Conservation (phyloP, 805 yeast species). For the Kodamaea kaohsiungensis region DNA sequence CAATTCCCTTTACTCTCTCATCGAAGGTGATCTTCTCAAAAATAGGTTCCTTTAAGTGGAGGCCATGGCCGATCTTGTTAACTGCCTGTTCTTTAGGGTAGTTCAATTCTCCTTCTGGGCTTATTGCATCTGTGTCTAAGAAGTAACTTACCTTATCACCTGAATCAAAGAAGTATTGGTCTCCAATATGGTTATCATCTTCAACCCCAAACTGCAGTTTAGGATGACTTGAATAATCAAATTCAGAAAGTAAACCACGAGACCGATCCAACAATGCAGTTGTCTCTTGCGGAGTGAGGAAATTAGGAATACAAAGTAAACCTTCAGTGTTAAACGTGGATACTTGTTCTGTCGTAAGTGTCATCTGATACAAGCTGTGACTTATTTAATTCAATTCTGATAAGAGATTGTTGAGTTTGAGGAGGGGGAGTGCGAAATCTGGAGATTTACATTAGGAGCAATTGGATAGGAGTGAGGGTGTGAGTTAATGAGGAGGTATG, state of each 20-base stretch:
- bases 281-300: conserved; percentile 47
- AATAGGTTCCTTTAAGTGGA: conserved; percentile 57
- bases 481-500: too few relatives aligned
- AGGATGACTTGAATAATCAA: conserved; percentile 63
- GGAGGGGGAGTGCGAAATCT: neutral
- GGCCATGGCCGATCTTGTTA: conserved; percentile 79
- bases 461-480: too few relatives aligned
- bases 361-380: neutral
- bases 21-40: conserved; percentile 55
- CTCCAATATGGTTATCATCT: conserved; percentile 64
- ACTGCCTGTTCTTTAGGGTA: conserved; percentile 58
- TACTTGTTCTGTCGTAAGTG: conserved; percentile 51
- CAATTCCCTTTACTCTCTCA: conserved; percentile 50
- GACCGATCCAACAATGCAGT: conserved; percentile 43
- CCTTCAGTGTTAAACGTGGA: conserved; percentile 56
- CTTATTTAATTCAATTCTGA: neutral
- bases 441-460: neutral
- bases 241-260: conserved; percentile 42
- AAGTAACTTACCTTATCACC: conserved; percentile 69
- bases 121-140: conserved; percentile 71
- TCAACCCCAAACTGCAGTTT: conserved; percentile 68
- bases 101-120: conserved; percentile 48
- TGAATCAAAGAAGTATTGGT: conserved; percentile 67
- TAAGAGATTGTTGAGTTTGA: neutral
- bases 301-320: conserved; percentile 58